These are phyloP conservation scores for Sanghuangporus sanghuang DNA, from an alignment of 1,284 basidiomycete species.

Conservation along the genomic window DNA sequence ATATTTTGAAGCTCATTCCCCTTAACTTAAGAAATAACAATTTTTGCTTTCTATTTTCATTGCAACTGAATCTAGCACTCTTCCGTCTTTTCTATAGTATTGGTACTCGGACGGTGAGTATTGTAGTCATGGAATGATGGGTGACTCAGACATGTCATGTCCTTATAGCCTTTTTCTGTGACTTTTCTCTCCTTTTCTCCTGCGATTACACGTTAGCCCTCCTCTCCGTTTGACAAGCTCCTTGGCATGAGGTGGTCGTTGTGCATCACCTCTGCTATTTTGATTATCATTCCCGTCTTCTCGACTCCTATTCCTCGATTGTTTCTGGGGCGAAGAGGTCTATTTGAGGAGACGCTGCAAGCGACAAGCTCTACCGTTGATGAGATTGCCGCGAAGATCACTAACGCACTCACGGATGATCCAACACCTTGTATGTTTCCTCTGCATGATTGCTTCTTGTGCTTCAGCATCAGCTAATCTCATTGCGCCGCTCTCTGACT, in stretches of 20 bases:
- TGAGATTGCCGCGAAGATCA: conserved; percentile 13
- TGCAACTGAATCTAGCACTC: not conserved
- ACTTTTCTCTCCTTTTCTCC: not conserved
- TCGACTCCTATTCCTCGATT: conserved; percentile 18
- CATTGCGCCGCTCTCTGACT: not conserved
- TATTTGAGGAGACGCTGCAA: conserved; percentile 16
- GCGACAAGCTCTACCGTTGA: conserved; percentile 10
- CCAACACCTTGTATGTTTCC: conserved; percentile 12
- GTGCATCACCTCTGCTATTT: conserved; percentile 12
- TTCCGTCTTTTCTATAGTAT: not conserved
- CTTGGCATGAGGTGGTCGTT: conserved; percentile 16
- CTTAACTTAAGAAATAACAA: no score
- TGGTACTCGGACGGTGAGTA: conserved; percentile 9
- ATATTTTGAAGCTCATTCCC: no score
- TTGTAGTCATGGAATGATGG: not conserved
- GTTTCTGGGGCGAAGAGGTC: conserved; percentile 9
- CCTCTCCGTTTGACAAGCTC: not conserved
- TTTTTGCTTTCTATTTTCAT: no score
- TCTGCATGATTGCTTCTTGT: not conserved
- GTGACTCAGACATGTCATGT: not conserved
- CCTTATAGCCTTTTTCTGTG: not conserved
- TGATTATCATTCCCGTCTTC: conserved; percentile 17
- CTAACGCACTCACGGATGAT: conserved; percentile 17
- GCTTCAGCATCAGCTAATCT: not conserved
- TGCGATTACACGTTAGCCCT: not conserved